Evolutionary conservation across 441 rosid species (phyloP), one percentile per base, ranked within the genome.

Genomic region (Kokia cookei): DNA sequence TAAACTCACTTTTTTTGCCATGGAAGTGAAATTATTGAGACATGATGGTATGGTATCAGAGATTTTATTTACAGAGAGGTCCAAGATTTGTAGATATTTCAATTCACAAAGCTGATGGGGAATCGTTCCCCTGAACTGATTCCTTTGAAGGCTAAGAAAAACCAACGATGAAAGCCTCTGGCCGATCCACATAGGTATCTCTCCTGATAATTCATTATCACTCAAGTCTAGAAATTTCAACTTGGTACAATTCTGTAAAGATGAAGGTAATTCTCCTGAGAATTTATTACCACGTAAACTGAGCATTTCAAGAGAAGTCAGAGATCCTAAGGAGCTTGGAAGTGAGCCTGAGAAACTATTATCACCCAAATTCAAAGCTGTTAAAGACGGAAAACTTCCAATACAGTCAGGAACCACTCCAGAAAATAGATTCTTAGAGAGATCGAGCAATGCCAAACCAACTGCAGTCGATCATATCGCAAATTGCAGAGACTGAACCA

Each of bases 361-460:
- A 11, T 59, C 7, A 42, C 4, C 74, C 65, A 57, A 19, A 59
- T 71, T 71, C 22, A 71, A 7, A 57, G 22, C 35, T 3, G 0
- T 3, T 57, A 57, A 2, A 9, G 0, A 0, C 0, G 0, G 40
- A 3, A 12, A 50, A 3, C 2, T 3, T 9, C 0, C 6, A 14
- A 58, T 22, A 59, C 43, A 71, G 7, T 57, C 12, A 0, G 65
- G 65, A 3, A 24, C 3, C 7, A 17, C 35, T 13, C 74, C 74
- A 12, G 74, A 57, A n/a, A 57, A 22, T 57, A 6, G 0, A 8
- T 71, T 57, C 5, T 24, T 11, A 0, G 74, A 71, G 5, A 71
- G 65, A 13, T 71, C 74, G 8, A 71, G 15, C 0, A 54, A n/a
- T 1, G 6, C 6, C 15, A 47, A 1, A 4, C 0, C 0, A 3